Evolutionary conservation across 2,329 filamentous ascomycete species (phyloP), one percentile per base, ranked within the genome.

Genomic region (Aaosphaeria pasadenensis): DNA sequence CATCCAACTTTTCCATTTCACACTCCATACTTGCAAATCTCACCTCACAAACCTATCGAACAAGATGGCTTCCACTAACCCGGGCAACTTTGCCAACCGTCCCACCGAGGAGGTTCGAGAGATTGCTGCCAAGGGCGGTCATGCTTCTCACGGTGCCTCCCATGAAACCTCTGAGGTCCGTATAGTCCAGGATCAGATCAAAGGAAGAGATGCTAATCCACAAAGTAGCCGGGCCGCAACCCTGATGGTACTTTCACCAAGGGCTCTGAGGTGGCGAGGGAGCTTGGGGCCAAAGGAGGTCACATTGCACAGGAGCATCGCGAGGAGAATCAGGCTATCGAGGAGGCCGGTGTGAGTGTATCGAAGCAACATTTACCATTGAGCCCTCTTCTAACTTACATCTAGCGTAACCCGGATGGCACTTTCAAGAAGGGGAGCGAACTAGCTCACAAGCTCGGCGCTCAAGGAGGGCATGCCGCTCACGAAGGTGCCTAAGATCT

Each of bases 51-150:
- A 30, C 41, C 13, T 39, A 30, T 31, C 51, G 11, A 7, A 43
- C 39, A 58, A 51, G 43, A 71, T 71, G 69, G 62, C 69, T 35
- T 66, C 64, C 50, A 66, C 69, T 55, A 79, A 79, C 66, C 75
- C 76, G 32, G 71, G 67, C 48, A 80, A 79, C 69, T 79, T 79
- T 53, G 76, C 76, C 67, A 79, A 79, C 66, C 73, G 74, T 36
- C 69, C 76, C 49, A 75, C 72, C 45, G 75, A 77, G 39, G 72
- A 79, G 53, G 74, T 79, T 46, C 62, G 65, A 30, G 73, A 72
- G 47, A 77, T 78, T 47, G 76, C 74, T 11, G 67, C 69, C 45
- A 79, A 77, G 62, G 76, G 76, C n/a, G 76, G 75, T 4, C 71
- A 74, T 44, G 70, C 73, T 11, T 68, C 62, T 45, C 66, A 71